Evolutionary conservation across 305 asterid species (phyloP).

Genomic region (Plantago lanceolata): DNA sequence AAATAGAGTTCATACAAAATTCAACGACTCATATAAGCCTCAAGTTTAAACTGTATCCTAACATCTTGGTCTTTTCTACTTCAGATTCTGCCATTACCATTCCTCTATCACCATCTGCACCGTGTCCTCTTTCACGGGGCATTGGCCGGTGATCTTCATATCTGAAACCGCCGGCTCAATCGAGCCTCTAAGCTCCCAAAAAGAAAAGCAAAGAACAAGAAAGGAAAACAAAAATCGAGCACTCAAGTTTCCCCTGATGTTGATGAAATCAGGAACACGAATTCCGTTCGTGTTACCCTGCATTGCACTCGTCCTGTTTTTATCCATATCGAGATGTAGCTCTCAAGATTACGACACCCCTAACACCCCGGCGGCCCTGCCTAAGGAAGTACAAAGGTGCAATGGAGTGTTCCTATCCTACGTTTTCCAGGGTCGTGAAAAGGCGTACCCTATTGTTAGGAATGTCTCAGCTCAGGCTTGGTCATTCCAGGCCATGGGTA

Average conservation of each 20-base stretch:
- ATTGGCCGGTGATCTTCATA: constrained; percentile 36
- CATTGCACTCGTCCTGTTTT: constrained; percentile 25
- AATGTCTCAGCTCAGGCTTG: constrained; percentile 78
- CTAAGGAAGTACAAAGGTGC: constrained; percentile 47
- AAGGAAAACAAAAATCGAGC: background rate
- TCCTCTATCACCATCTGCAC: constrained; percentile 26
- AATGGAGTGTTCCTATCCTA: constrained; percentile 58
- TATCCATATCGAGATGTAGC: constrained; percentile 7
- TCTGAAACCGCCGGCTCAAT: background rate
- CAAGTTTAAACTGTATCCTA: constrained; percentile 24
- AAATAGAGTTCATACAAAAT: constrained; percentile 32
- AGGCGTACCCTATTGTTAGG: constrained; percentile 57
- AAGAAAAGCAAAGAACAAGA: no score
- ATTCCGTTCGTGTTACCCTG: constrained; percentile 1
- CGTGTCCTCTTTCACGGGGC: constrained; percentile 62
- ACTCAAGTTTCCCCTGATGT: constrained; percentile 1
- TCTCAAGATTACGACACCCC: constrained; percentile 48
- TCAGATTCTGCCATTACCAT: constrained; percentile 14
- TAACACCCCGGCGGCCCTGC: constrained; percentile 28
- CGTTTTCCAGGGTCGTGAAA: constrained; percentile 51
- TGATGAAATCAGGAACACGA: constrained; percentile 6
- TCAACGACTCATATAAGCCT: constrained; percentile 30
- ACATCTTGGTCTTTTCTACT: constrained; percentile 27
- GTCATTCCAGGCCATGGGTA: constrained; percentile 49
- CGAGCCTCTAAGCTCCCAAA: background rate